Conservation (phyloP, 306 rosid genomes). For the Rosa lucieae region DNA sequence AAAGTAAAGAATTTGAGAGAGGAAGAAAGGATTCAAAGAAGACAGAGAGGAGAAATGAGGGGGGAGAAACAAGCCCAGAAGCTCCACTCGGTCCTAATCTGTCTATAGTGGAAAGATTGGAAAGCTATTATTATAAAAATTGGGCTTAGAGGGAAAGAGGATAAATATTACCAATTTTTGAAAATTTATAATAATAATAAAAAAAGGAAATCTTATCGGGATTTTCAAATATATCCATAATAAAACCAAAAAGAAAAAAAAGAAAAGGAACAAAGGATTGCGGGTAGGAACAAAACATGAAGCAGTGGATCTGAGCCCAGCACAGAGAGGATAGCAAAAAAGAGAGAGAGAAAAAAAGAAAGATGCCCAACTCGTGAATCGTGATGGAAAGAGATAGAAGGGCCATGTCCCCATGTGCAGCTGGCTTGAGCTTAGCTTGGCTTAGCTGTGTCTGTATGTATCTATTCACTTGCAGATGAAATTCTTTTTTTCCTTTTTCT, state of each 20-base stretch:
- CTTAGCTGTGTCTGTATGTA: background rate
- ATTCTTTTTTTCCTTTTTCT: background rate
- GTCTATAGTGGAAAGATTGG: background rate
- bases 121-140: background rate
- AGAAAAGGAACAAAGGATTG: background rate
- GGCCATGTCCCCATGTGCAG: slow-evolving; percentile 31
- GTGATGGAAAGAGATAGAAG: slow-evolving; percentile 33
- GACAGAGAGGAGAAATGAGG: too few species aligned
- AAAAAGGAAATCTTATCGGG: slow-evolving; percentile 34
- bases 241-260: background rate
- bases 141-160: background rate
- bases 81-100: background rate
- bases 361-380: slow-evolving; percentile 37
- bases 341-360: background rate
- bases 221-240: slow-evolving; percentile 23
- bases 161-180: background rate
- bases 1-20: background rate
- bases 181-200: background rate
- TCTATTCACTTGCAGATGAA: background rate
- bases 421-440: slow-evolving; percentile 8
- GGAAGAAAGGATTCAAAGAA: background rate
- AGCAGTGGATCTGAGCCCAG: slow-evolving; percentile 42
- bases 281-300: slow-evolving; percentile 20
- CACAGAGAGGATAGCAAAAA: background rate
- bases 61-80: background rate